phyloP scores from a whole-genome alignment of 306 rosid species.

The Gastrolobium villosum region DNA sequence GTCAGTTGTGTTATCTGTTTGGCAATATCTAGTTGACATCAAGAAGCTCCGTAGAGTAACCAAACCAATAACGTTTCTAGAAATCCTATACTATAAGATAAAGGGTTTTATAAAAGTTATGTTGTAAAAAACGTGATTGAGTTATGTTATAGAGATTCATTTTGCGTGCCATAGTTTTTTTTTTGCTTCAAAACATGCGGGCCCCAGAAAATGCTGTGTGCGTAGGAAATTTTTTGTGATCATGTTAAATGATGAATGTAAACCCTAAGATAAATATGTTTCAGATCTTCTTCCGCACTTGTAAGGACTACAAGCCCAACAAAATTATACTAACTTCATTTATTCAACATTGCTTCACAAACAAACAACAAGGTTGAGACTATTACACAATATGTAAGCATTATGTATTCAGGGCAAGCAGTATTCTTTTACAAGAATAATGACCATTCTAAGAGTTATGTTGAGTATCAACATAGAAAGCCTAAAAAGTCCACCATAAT shows the following conservation, averaged over 20 bases:
- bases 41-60: not conserved
- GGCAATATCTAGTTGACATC: not conserved
- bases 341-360: constrained; percentile 59
- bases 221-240: too few relatives aligned
- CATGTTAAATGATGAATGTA: too few relatives aligned
- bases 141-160: too few relatives aligned
- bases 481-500: constrained; percentile 56
- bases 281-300: not conserved
- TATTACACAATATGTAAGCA: constrained; percentile 64
- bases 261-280: too few relatives aligned
- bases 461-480: constrained; percentile 57
- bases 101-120: too few relatives aligned
- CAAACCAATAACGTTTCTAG: not conserved
- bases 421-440: constrained; percentile 65
- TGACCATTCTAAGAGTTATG: constrained; percentile 56
- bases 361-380: constrained; percentile 58
- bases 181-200: too few relatives aligned
- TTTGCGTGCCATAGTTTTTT: too few relatives aligned
- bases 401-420: constrained; percentile 59
- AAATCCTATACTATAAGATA: too few relatives aligned
- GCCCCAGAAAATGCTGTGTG: too few relatives aligned
- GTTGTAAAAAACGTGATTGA: too few relatives aligned
- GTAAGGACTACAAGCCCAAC: not conserved
- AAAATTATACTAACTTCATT: constrained; percentile 46
- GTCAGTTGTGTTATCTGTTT: too few relatives aligned